Conservation (phyloP, 495 filamentous ascomycete genomes). For the Penicillium coprophilum region DNA sequence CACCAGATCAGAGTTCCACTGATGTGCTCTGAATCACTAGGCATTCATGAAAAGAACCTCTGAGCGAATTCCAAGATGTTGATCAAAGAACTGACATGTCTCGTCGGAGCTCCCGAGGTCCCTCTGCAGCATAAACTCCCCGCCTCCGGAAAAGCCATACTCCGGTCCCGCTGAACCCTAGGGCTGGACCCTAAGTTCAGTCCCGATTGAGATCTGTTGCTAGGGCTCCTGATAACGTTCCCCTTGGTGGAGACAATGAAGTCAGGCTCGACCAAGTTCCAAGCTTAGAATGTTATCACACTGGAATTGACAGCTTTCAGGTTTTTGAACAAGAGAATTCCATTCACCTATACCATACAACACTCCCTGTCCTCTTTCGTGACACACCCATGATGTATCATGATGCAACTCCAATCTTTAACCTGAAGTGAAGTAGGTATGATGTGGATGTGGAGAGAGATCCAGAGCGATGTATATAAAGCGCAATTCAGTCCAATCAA, state of each 20-base stretch:
- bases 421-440: constrained; percentile 1
- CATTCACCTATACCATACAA: background rate
- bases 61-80: background rate
- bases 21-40: background rate
- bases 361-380: constrained; percentile 9
- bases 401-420: constrained; percentile 31
- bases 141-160: constrained; percentile 31
- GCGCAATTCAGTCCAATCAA: background rate
- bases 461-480: constrained; percentile 7
- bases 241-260: constrained; percentile 23
- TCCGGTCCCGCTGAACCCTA: constrained; percentile 34
- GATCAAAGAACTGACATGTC: background rate
- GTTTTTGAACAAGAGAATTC: background rate
- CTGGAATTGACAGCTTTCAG: constrained; percentile 4
- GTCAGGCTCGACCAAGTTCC: constrained; percentile 15
- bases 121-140: constrained; percentile 23
- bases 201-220: constrained; percentile 12
- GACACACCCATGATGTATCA: constrained; percentile 46
- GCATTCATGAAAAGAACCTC: background rate
- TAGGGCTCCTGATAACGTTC: constrained; percentile 24
- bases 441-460: background rate
- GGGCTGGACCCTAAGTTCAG: constrained; percentile 30
- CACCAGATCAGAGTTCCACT: background rate
- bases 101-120: constrained; percentile 8
- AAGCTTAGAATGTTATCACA: background rate